phyloP scores from a whole-genome alignment of 2,329 filamentous ascomycete genomes.

The Paecilomyces dactylethromorphus region DNA sequence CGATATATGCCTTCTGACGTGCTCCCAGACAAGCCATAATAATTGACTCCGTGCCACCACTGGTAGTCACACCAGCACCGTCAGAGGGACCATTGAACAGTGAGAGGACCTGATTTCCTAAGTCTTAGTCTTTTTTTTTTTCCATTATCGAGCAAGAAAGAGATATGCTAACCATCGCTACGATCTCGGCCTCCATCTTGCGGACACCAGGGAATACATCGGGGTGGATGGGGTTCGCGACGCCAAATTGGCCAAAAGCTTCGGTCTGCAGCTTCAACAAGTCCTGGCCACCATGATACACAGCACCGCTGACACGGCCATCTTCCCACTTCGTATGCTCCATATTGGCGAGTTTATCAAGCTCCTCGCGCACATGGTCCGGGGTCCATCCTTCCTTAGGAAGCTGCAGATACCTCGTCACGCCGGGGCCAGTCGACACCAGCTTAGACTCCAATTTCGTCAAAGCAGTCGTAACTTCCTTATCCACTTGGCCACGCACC shows the following conservation, averaged over 20 bases:
- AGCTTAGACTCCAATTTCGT: constrained; percentile 78
- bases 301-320: constrained; percentile 85
- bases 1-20: constrained; percentile 77
- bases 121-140: not conserved
- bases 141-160: not conserved
- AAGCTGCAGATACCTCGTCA: constrained; percentile 67
- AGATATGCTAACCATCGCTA: constrained; percentile 68
- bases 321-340: constrained; percentile 97
- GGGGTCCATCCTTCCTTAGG: constrained; percentile 78
- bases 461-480: constrained; percentile 74
- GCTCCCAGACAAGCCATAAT: constrained; percentile 90
- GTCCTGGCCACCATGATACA: constrained; percentile 87
- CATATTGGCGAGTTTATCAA: constrained; percentile 73
- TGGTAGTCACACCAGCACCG: constrained; percentile 81
- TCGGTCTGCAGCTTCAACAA: constrained; percentile 81
- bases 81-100: constrained; percentile 86
- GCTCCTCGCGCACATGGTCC: constrained; percentile 72
- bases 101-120: constrained; percentile 48
- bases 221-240: constrained; percentile 93
- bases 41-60: constrained; percentile 92
- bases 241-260: constrained; percentile 89
- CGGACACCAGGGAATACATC: constrained; percentile 96
- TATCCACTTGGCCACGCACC: constrained; percentile 76
- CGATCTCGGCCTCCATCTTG: constrained; percentile 98
- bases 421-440: constrained; percentile 62